Evolutionary conservation across 2,329 filamentous ascomycete genomes (phyloP).

Genomic region (Thelonectria rubi): DNA sequence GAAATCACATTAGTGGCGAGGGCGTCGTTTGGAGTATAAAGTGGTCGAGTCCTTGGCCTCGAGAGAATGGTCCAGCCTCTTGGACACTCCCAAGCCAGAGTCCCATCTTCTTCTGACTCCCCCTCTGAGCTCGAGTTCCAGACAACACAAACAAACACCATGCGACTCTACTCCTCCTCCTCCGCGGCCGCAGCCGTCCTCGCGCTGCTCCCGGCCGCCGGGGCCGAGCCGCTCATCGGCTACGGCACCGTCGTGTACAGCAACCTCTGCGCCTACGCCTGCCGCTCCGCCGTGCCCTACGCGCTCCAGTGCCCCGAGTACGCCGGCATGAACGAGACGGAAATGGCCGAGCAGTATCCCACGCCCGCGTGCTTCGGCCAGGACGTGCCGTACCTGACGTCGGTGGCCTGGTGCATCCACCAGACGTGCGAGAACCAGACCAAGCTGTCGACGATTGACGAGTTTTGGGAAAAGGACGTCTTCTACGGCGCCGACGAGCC

Average conservation of each 20-base stretch:
- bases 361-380: conserved; percentile 30
- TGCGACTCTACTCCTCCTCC: conserved; percentile 14
- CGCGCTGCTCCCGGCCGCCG: not conserved
- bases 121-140: not conserved
- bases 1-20: too few species aligned
- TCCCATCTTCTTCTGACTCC: not conserved
- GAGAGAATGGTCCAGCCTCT: too few species aligned
- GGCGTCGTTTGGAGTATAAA: conserved; percentile 15
- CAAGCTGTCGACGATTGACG: conserved; percentile 24
- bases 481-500: conserved; percentile 24
- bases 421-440: conserved; percentile 8
- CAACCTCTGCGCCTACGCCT: conserved; percentile 28
- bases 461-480: conserved; percentile 32
- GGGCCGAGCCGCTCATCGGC: conserved; percentile 30
- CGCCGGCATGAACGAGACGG: conserved; percentile 29
- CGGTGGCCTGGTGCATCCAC: conserved; percentile 36
- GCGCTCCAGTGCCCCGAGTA: conserved; percentile 37
- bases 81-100: too few species aligned
- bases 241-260: conserved; percentile 30
- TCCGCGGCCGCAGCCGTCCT: conserved; percentile 1
- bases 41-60: not conserved
- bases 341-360: conserved; percentile 25
- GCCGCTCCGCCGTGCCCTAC: conserved; percentile 24
- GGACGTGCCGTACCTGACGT: conserved; percentile 30
- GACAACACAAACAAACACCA: not conserved